Evolutionary conservation across 1,284 basidiomycete genomes (phyloP).

Genomic region (Chondrostereum purpureum): DNA sequence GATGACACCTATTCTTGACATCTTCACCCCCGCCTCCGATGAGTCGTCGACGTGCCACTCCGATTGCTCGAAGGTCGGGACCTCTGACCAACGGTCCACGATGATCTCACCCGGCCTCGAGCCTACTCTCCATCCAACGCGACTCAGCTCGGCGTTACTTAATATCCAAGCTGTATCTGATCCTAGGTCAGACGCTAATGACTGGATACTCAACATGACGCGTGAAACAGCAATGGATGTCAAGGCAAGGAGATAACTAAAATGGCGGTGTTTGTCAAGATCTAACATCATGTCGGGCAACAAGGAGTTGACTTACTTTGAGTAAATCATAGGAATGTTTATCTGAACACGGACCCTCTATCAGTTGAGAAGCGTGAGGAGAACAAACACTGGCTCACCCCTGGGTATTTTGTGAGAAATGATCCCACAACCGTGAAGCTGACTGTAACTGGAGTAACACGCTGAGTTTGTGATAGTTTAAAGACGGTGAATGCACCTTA

Average conservation of each 20-base stretch:
- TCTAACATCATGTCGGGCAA: not conserved
- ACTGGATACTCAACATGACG: slow-evolving; percentile 28
- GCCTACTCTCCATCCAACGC: slow-evolving; percentile 31
- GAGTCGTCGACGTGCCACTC: too few species aligned
- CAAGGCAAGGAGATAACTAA: slow-evolving; percentile 23
- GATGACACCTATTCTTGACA: too few species aligned
- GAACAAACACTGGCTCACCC: slow-evolving; percentile 19
- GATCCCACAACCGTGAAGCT: slow-evolving; percentile 27
- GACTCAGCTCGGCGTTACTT: slow-evolving; percentile 31
- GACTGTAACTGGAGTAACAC: slow-evolving; percentile 23
- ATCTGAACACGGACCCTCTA: slow-evolving; percentile 21
- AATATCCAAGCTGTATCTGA: slow-evolving; percentile 32
- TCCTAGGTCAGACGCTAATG: slow-evolving; percentile 29
- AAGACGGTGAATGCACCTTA: slow-evolving; percentile 11
- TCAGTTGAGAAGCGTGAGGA: too few species aligned
- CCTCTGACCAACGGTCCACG: slow-evolving; percentile 22
- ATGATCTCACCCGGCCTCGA: slow-evolving; percentile 32
- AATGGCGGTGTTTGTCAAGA: too few species aligned
- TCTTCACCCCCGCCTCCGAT: too few species aligned
- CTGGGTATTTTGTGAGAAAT: slow-evolving; percentile 22
- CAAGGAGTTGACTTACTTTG: slow-evolving; percentile 18
- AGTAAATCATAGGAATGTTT: slow-evolving; percentile 27
- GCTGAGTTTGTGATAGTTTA: not conserved
- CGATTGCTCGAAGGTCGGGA: not conserved
- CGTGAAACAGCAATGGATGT: slow-evolving; percentile 27